A percentile compares a stretch with the other conserved stretches of the same genome.
phyloP scores from a whole-genome alignment of 1,284 basidiomycete species.

The Amylostereum areolatum region DNA sequence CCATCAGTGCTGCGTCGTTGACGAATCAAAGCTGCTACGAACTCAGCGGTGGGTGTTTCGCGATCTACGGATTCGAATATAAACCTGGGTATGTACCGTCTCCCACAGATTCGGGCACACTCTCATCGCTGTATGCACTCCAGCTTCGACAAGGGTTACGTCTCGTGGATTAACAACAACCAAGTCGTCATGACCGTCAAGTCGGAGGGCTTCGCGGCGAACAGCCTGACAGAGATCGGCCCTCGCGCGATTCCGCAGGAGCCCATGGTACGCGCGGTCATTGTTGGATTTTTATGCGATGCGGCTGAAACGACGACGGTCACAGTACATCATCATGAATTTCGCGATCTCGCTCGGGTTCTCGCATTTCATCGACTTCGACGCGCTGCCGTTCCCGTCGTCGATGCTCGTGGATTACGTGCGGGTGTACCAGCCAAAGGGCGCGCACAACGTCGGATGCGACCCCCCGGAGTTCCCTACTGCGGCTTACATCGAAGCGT shows the following conservation, averaged over 20 bases:
- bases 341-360: constrained; percentile 34
- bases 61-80: background rate
- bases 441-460: constrained; percentile 45
- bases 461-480: constrained; percentile 50
- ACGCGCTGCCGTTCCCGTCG: constrained; percentile 39
- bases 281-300: background rate
- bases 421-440: constrained; percentile 47
- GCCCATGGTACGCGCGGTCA: constrained; percentile 41
- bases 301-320: constrained; percentile 3
- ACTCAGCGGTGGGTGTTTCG: background rate
- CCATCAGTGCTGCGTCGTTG: constrained; percentile 35
- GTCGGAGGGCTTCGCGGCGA: background rate
- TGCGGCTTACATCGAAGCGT: constrained; percentile 36
- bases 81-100: background rate
- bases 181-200: constrained; percentile 31
- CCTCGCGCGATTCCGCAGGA: constrained; percentile 48
- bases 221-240: constrained; percentile 38
- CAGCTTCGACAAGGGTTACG: constrained; percentile 1
- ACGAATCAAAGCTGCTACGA: constrained; percentile 24
- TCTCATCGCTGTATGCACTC: background rate
- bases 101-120: background rate
- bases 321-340: constrained; percentile 34
- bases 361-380: constrained; percentile 43
- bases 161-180: constrained; percentile 1
- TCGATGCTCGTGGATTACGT: constrained; percentile 55